Evolutionary conservation across 306 rosid genomes (phyloP).

Genomic region (Ceratonia siliqua): DNA sequence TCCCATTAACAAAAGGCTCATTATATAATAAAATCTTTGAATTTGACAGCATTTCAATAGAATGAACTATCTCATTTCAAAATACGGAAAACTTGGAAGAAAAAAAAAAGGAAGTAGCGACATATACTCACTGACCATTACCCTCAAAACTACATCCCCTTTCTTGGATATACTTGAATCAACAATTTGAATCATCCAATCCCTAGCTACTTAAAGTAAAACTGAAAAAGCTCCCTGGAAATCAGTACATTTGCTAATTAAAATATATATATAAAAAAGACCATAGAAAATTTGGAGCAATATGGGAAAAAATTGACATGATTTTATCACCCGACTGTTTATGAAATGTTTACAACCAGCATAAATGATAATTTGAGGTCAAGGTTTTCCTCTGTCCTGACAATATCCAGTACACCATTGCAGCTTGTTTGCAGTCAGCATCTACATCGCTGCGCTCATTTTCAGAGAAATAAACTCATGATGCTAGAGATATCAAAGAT

Average conservation of each 20-base stretch:
- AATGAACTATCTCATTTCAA: background rate
- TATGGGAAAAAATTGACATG: background rate
- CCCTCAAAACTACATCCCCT: background rate
- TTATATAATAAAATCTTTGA: background rate
- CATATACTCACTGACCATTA: too few species aligned
- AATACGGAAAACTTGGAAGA: background rate
- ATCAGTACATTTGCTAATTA: background rate
- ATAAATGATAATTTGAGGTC: slow-evolving; percentile 31
- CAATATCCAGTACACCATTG: slow-evolving; percentile 23
- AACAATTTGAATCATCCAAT: background rate
- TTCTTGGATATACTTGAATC: background rate
- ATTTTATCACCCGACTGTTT: slow-evolving; percentile 25
- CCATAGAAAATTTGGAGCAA: background rate
- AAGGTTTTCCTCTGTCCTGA: slow-evolving; percentile 18
- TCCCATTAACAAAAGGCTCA: too few species aligned
- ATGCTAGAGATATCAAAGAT: slow-evolving; percentile 36
- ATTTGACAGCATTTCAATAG: background rate
- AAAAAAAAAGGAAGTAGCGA: background rate
- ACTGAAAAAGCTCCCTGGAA: background rate
- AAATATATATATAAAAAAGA: background rate
- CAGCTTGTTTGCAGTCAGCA: slow-evolving; percentile 37
- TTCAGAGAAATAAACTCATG: slow-evolving; percentile 29
- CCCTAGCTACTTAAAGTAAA: background rate
- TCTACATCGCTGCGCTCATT: slow-evolving; percentile 28
- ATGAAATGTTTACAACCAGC: slow-evolving; percentile 43